Conservation (phyloP, 371 early-diverging fungal species). For the Mortierella sp. region DNA sequence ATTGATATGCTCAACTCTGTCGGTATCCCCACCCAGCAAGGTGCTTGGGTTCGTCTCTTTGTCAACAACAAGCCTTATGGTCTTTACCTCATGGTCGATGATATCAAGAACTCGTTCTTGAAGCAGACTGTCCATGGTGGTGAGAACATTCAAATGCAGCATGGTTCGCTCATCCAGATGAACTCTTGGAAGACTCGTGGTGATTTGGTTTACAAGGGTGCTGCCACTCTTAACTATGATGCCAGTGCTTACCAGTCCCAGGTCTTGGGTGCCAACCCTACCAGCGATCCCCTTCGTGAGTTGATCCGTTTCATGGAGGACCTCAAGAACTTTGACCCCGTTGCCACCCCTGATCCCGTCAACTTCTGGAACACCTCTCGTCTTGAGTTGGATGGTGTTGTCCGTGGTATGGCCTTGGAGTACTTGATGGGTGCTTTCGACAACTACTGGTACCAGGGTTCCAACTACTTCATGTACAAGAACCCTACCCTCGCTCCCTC, state of each 20-base stretch:
- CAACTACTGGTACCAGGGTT: conserved; percentile 40
- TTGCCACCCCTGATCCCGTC: conserved; percentile 23
- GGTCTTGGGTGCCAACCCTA: conserved; percentile 20
- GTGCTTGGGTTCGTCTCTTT: conserved; percentile 61
- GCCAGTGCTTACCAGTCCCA: conserved; percentile 9
- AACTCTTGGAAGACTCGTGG: conserved; percentile 31
- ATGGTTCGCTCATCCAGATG: conserved; percentile 46
- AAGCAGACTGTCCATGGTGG: conserved; percentile 55
- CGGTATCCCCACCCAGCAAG: conserved; percentile 61
- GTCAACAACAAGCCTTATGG: conserved; percentile 62
- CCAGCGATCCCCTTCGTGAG: conserved; percentile 23
- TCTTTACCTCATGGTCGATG: conserved; percentile 64
- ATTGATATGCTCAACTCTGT: conserved; percentile 62
- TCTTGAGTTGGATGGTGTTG: conserved; percentile 30
- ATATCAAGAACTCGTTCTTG: conserved; percentile 58
- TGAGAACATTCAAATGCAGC: background rate
- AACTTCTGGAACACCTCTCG: conserved; percentile 36
- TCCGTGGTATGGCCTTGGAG: conserved; percentile 47
- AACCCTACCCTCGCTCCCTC: conserved; percentile 24
- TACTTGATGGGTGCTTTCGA: conserved; percentile 40
- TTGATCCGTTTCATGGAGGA: conserved; percentile 38
- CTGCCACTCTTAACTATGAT: conserved; percentile 18
- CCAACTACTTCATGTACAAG: conserved; percentile 50
- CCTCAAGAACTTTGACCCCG: conserved; percentile 34
- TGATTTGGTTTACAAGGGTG: conserved; percentile 37